Conservation (phyloP, 225 moss, liverwort and hornwort genomes). For the Bryoerythrophyllum caledonicum region DNA sequence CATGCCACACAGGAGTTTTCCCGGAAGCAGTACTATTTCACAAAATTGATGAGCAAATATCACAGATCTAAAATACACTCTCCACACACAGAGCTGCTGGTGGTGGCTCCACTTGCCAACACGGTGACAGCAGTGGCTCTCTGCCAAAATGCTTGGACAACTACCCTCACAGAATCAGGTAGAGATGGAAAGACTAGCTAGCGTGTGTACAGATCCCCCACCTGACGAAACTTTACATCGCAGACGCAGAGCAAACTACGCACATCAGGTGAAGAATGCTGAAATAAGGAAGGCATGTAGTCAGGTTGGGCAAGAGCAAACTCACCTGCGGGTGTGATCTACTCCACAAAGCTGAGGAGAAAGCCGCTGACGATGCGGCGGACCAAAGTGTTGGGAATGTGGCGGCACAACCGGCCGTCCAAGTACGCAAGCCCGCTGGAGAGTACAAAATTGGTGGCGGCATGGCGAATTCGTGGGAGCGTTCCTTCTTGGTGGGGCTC, state of each 20-base stretch:
- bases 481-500: slow-evolving; percentile 59
- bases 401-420: slow-evolving; percentile 92
- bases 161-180: slow-evolving; percentile 2
- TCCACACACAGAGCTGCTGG: slow-evolving; percentile 17
- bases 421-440: slow-evolving; percentile 88
- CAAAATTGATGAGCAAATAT: slow-evolving; percentile 26
- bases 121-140: neutral
- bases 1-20: neutral
- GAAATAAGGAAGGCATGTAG: neutral
- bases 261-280: neutral
- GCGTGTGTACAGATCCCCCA: neutral
- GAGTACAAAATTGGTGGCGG: slow-evolving; percentile 72
- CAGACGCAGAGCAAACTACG: neutral
- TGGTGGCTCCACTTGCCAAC: slow-evolving; percentile 15
- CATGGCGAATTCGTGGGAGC: slow-evolving; percentile 66
- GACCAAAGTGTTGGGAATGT: slow-evolving; percentile 88
- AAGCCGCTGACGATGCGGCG: slow-evolving; percentile 93
- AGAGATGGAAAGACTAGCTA: neutral
- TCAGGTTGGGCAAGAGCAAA: neutral
- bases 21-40: neutral
- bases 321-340: slow-evolving; percentile 7
- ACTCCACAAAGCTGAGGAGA: slow-evolving; percentile 95
- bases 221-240: slow-evolving; percentile 20
- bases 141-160: neutral
- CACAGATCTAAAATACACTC: slow-evolving; percentile 35